These are phyloP conservation scores for Colletotrichum lupini DNA, from an alignment of 2,329 filamentous ascomycete genomes.

Conservation along the genomic window DNA sequence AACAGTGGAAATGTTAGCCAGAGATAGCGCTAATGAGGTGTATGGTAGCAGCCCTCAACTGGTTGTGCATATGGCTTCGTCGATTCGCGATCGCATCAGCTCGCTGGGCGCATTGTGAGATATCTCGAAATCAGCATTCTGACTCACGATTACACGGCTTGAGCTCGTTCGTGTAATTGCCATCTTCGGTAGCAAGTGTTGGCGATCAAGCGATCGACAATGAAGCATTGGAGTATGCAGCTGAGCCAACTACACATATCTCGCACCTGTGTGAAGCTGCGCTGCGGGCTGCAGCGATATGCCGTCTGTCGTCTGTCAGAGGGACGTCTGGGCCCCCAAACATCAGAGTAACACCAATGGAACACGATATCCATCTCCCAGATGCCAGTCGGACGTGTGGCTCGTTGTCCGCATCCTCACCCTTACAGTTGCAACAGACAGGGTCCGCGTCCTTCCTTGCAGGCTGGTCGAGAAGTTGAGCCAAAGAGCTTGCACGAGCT, in stretches of 20 bases:
- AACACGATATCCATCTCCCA: not conserved
- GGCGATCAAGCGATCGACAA: conserved; percentile 23
- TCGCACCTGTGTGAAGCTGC: not conserved
- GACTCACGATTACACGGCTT: not conserved
- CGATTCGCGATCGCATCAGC: not conserved
- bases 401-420: conserved; percentile 18
- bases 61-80: not conserved
- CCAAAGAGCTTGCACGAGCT: not conserved
- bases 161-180: not conserved
- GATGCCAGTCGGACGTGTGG: conserved; percentile 1
- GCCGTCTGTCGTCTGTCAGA: conserved; percentile 11
- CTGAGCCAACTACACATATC: not conserved
- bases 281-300: conserved; percentile 13
- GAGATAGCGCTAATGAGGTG: not conserved
- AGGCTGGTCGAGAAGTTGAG: not conserved
- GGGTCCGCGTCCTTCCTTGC: conserved; percentile 20
- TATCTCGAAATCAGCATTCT: not conserved
- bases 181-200: not conserved
- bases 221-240: not conserved
- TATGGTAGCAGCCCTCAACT: not conserved
- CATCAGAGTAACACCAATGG: not conserved
- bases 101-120: not conserved
- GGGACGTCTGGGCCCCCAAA: not conserved
- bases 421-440: conserved; percentile 24
- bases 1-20: not conserved